A percentile compares a stretch with the other conserved stretches of the same genome.
Conservation (phyloP, 768 basidiomycete species). For the Boletus tomentosulus region DNA sequence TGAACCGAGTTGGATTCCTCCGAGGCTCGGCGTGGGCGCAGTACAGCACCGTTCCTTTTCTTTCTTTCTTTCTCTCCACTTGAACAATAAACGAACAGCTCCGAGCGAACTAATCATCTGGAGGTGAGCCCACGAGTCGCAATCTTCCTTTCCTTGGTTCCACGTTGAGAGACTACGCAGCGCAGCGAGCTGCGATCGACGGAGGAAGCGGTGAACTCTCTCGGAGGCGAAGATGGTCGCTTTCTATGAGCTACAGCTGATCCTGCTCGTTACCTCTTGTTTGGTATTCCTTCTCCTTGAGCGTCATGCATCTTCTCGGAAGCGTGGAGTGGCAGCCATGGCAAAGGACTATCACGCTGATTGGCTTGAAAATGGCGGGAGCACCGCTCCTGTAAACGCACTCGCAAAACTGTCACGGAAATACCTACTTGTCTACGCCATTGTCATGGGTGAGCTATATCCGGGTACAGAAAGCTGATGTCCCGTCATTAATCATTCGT, state of each 20-base stretch:
- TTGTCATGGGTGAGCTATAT: conserved; percentile 63
- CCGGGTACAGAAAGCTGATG: not conserved
- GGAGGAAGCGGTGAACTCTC: not conserved
- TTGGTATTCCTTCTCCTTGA: conserved; percentile 35
- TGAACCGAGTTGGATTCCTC: not conserved
- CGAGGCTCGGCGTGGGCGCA: not conserved
- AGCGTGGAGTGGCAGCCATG: conserved; percentile 11
- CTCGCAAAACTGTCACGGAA: conserved; percentile 38
- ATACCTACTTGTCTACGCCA: conserved; percentile 64
- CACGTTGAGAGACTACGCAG: not conserved
- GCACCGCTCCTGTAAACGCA: conserved; percentile 17
- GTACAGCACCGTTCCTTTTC: not conserved
- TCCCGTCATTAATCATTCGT: not conserved
- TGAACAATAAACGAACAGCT: not conserved
- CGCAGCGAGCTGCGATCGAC: not conserved
- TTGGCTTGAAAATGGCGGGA: conserved; percentile 31
- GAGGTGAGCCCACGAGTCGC: not conserved
- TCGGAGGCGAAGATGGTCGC: conserved; percentile 18
- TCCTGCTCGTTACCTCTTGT: conserved; percentile 34
- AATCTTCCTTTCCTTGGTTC: no score
- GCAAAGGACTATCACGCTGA: conserved; percentile 26
- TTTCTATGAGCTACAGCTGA: conserved; percentile 42
- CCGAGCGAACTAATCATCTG: not conserved
- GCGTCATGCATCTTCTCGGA: conserved; percentile 26
- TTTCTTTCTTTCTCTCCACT: not conserved